Evolutionary conservation across 768 basidiomycete genomes (phyloP), one percentile per base, ranked within the genome.

Genomic region (Suillus decipiens): DNA sequence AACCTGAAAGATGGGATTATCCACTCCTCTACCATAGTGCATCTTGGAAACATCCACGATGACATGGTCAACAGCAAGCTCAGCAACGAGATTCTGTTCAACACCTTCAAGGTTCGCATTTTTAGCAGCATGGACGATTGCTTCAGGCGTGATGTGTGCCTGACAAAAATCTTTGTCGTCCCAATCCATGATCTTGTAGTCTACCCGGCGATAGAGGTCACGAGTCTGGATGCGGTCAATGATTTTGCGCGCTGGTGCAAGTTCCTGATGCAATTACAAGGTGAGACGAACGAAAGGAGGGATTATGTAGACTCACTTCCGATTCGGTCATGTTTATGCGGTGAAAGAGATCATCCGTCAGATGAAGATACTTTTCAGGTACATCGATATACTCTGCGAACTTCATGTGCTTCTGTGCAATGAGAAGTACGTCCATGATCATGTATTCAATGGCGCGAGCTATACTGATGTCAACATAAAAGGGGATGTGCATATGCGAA

Each of bases 381-480:
- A 90, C 72, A 33, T 80, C 72, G 17, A 93, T 81, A 5, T 77
- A 76, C 1, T 80, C 72, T 0, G 89, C 85, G 55, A 94, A 82
- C 50, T 86, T 79, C 71, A 93, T 72, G 63, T 82, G 62, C 0
- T 86, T 82, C 42, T 95, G 89, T 0, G 93, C 93, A 0, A 77
- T 75, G 0, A 88, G 75, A n/a, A 95, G 80, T 0, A 83, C 90
- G 67, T 94, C 92, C 15, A 92, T 80, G n/a, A 94, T 78, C 93
- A 94, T 94, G 69, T 88, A 84, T 72, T 93, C 93, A 58, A 93
- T 88, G 0, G 90, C 86, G 67, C 84, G 89, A 3, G 90, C 91
- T 90, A 39, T 41, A 31, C 19, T 28, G 28, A 39, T 9, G 8
- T 62, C 22, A 43, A 33, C 24, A 19, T 41, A 15, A 55, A 55